phyloP scores from a whole-genome alignment of 495 filamentous ascomycete species.

The Thozetella sp. region DNA sequence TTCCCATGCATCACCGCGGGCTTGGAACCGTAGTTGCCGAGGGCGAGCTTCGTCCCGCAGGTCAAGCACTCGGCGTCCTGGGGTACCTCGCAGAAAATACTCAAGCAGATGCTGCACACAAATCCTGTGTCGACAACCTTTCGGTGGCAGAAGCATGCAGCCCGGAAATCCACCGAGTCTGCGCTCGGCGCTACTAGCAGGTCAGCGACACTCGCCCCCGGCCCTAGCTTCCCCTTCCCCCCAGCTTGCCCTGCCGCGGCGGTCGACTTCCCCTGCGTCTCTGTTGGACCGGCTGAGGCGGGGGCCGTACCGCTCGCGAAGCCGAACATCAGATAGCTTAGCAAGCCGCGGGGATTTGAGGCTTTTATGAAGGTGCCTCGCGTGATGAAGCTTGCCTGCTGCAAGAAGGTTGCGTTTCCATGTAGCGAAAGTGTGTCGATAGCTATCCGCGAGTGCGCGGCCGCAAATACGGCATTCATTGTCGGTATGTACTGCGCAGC shows the following conservation, averaged over 20 bases:
- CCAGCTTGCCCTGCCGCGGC: neutral
- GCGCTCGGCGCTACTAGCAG: constrained; percentile 72
- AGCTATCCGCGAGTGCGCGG: constrained; percentile 80
- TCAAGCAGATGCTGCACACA: constrained; percentile 94
- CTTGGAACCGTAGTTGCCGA: constrained; percentile 72
- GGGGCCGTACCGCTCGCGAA: constrained; percentile 55
- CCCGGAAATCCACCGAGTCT: constrained; percentile 92
- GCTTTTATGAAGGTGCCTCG: constrained; percentile 85
- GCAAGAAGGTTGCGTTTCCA: constrained; percentile 82
- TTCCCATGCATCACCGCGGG: constrained; percentile 75
- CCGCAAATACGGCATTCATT: constrained; percentile 97
- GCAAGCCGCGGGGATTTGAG: constrained; percentile 57
- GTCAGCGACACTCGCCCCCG: constrained; percentile 19
- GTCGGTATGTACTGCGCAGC: constrained; percentile 94
- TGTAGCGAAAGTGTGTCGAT: constrained; percentile 88
- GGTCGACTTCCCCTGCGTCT: constrained; percentile 47
- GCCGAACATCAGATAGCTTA: constrained; percentile 96
- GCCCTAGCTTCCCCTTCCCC: constrained; percentile 4
- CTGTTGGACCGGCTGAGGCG: constrained; percentile 55
- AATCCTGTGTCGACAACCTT: constrained; percentile 89
- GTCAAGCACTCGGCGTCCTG: constrained; percentile 75
- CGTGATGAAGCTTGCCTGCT: constrained; percentile 92
- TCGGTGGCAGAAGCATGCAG: constrained; percentile 96
- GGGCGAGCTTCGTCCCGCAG: constrained; percentile 81
- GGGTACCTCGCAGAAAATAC: constrained; percentile 60